Evolutionary conservation across 2,329 filamentous ascomycete species (phyloP).

Genomic region (Colletotrichum acutatum): DNA sequence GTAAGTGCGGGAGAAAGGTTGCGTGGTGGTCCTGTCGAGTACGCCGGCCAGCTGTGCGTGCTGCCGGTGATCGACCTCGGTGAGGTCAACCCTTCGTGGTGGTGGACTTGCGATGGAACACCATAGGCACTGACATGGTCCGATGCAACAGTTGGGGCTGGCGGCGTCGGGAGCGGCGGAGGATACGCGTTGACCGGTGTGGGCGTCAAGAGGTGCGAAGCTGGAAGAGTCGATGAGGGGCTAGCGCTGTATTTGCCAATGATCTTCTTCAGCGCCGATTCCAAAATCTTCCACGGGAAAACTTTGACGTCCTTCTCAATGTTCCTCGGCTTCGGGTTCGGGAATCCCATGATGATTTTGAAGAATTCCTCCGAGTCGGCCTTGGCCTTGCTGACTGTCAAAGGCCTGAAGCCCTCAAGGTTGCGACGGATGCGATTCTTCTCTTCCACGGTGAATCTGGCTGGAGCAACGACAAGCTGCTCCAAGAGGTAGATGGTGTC

Average conservation of each 20-base stretch:
- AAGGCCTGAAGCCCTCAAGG: constrained; percentile 90
- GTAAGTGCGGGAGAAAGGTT: constrained; percentile 57
- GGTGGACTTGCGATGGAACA: constrained; percentile 50
- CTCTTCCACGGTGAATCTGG: constrained; percentile 93
- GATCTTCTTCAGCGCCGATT: constrained; percentile 93
- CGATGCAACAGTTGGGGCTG: constrained; percentile 46
- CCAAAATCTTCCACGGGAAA: constrained; percentile 94
- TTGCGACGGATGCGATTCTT: constrained; percentile 98
- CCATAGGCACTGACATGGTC: constrained; percentile 52
- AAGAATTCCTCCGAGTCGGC: constrained; percentile 96
- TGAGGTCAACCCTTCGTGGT: constrained; percentile 63
- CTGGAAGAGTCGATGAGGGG: constrained; percentile 51
- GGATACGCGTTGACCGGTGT: constrained; percentile 52
- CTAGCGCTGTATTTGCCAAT: constrained; percentile 90
- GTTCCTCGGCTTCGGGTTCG: constrained; percentile 92
- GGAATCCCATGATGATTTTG: constrained; percentile 98
- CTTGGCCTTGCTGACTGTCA: constrained; percentile 94
- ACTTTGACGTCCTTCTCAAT: constrained; percentile 99
- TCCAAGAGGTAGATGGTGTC: constrained; percentile 97
- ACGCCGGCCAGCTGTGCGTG: constrained; percentile 60
- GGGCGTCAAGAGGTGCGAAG: constrained; percentile 54
- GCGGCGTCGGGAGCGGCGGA: constrained; percentile 57
- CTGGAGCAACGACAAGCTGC: constrained; percentile 79
- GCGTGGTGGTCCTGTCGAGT: constrained; percentile 52
- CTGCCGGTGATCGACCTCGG: constrained; percentile 63